Evolutionary conservation across 768 basidiomycete genomes (phyloP), one percentile per base, ranked within the genome.

Genomic region (Suillus subalutaceus): DNA sequence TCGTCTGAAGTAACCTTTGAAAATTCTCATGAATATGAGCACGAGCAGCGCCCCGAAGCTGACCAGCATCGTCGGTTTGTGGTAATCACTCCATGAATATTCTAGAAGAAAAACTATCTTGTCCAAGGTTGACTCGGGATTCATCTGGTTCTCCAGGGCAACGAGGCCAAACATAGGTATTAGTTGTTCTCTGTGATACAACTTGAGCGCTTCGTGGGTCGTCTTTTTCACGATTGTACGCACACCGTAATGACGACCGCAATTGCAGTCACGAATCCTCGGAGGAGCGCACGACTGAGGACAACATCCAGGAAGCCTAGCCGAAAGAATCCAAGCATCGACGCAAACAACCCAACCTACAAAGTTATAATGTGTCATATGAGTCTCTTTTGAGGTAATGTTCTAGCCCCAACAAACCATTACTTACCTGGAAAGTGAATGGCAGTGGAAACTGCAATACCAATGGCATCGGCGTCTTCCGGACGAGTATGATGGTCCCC

Each of bases 261-360:
- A 35, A 96, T 85, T 18, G 95, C 94, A 1, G 90, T 88, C 55
- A 97, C 86, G 74, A 97, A 96, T 3, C 96, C 96, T 37, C 93
- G 86, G 63, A 97, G 83, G 16, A 97, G 83, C 4, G 95, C 93
- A 62, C 94, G 89, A 71, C 93, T 94, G 37, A 98, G 84, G 6
- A 97, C 92, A 15, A 97, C 96, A 74, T 98, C 96, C 63, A 97
- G 87, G 78, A 97, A 97, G 2, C 96, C 95, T 12, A 98, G 82
- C 32, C 94, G 85, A 74, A 96, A 90, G 71, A 97, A 86, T 3
- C 96, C 96, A 38, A 97, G 83, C 32, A 92, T 75, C 66, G 93
- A 94, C 1, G 94, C 90, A 69, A 97, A 90, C 40, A 96, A 70
- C 46, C 95, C 95, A 69, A 90, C 91, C 91, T 93, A 68, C 6